Percentiles rank a stretch among this genome's conserved stretches.
phyloP scores from a whole-genome alignment of 176 grass and related monocot genomes.

The Aegilops umbellulata region DNA sequence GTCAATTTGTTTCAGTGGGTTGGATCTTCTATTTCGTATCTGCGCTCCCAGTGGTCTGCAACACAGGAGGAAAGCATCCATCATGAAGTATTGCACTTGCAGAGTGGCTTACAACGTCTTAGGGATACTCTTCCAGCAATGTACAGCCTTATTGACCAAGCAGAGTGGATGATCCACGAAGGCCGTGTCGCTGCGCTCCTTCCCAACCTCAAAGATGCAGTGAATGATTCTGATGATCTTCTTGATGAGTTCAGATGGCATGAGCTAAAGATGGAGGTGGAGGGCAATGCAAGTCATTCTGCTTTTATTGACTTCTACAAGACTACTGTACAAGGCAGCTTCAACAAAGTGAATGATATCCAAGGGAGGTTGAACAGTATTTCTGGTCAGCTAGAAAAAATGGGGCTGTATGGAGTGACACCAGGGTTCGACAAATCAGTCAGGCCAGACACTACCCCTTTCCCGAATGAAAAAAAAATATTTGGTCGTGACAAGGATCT shows the following conservation, averaged over 20 bases:
- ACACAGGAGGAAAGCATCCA: background rate
- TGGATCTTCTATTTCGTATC: background rate
- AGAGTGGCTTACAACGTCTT: background rate
- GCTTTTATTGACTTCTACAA: background rate
- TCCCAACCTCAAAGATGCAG: slow-evolving; percentile 7
- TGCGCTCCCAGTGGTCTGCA: background rate
- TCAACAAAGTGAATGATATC: background rate
- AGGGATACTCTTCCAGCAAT: background rate
- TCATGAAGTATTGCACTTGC: background rate
- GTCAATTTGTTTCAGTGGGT: background rate
- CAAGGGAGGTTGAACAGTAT: background rate
- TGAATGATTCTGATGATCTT: slow-evolving; percentile 7
- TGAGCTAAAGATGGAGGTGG: background rate
- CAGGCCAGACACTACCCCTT: slow-evolving; percentile 1
- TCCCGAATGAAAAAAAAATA: background rate
- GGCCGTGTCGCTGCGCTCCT: background rate
- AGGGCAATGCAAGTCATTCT: background rate
- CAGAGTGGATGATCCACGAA: too few species aligned
- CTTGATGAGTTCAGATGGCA: background rate
- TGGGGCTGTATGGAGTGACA: background rate
- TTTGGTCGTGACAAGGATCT: background rate
- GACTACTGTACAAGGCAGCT: background rate
- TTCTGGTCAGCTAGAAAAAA: background rate
- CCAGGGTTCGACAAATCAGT: background rate
- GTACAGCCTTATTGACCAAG: too few species aligned